Evolutionary conservation across 2,329 filamentous ascomycete genomes (phyloP).

Genomic region (Berkeleyomyces basicola): DNA sequence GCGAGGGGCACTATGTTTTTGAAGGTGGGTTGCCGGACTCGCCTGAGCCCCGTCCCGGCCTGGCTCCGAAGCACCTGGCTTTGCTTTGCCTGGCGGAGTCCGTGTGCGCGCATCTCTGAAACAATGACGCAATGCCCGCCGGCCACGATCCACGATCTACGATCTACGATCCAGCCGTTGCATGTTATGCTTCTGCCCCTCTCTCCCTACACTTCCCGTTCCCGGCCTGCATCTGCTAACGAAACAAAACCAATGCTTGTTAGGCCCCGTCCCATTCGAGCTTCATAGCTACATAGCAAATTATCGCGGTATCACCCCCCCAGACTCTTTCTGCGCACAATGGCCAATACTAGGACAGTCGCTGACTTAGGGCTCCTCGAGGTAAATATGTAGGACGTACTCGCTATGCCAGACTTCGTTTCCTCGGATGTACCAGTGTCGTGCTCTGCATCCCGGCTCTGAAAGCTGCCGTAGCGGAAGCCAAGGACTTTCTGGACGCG

Average conservation of each 20-base stretch:
- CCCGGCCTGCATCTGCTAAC: too few relatives aligned
- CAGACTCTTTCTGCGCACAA: background rate
- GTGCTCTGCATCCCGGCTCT: slow-evolving; percentile 66
- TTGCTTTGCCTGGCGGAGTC: background rate
- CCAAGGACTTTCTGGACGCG: slow-evolving; percentile 61
- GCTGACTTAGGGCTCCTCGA: background rate
- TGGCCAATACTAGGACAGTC: background rate
- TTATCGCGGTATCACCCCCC: too few relatives aligned
- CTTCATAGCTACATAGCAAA: too few relatives aligned
- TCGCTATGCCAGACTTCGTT: slow-evolving; percentile 60
- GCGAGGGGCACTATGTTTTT: slow-evolving; percentile 31
- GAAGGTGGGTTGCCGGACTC: slow-evolving; percentile 23
- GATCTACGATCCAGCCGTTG: too few relatives aligned
- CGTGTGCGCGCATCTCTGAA: background rate
- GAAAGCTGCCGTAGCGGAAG: slow-evolving; percentile 57
- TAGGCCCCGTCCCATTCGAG: too few relatives aligned
- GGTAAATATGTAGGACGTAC: slow-evolving; percentile 46
- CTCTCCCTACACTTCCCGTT: too few relatives aligned
- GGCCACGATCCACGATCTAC: too few relatives aligned
- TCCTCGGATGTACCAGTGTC: slow-evolving; percentile 66
- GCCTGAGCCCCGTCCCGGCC: background rate
- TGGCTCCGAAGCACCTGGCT: background rate
- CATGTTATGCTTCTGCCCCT: too few relatives aligned
- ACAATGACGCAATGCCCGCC: background rate
- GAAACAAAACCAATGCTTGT: too few relatives aligned